Percentiles rank a stretch among this genome's conserved stretches.
Evolutionary conservation across 129 eudicot genomes (phyloP).

Genomic region (Artemisia annua): DNA sequence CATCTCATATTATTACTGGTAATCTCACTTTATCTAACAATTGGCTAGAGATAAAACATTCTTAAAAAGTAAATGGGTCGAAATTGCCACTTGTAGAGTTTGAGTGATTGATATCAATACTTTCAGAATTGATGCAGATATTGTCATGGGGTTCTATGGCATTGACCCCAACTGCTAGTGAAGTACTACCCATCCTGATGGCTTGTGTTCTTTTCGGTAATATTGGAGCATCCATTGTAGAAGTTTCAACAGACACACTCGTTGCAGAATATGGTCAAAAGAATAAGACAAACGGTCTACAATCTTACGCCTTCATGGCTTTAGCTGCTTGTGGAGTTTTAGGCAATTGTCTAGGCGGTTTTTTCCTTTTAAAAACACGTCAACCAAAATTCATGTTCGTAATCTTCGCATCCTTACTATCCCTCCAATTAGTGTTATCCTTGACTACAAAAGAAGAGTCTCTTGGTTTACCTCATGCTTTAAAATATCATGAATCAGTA

Average conservation of each 20-base stretch:
- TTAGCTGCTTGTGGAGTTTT: slow-evolving; percentile 79
- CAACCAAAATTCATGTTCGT: slow-evolving; percentile 59
- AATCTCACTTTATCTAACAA: too few relatives aligned
- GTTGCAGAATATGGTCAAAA: slow-evolving; percentile 87
- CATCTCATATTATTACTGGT: too few relatives aligned
- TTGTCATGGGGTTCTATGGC: slow-evolving; percentile 91
- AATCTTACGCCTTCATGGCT: slow-evolving; percentile 92
- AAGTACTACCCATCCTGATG: slow-evolving; percentile 61
- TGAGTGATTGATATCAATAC: slow-evolving; percentile 30
- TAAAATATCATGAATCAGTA: slow-evolving; percentile 33
- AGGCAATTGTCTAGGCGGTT: slow-evolving; percentile 80
- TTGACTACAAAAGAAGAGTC: slow-evolving; percentile 61
- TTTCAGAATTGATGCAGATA: slow-evolving; percentile 79
- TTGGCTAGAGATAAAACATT: neutral
- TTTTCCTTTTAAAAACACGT: slow-evolving; percentile 50
- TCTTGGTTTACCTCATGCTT: slow-evolving; percentile 48
- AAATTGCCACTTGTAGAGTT: neutral
- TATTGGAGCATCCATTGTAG: slow-evolving; percentile 83
- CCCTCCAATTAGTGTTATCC: slow-evolving; percentile 56
- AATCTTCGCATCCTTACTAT: slow-evolving; percentile 57
- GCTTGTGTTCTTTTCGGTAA: slow-evolving; percentile 72
- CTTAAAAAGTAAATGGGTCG: neutral
- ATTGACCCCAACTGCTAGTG: slow-evolving; percentile 57
- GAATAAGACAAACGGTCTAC: slow-evolving; percentile 66
- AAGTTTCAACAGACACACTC: slow-evolving; percentile 90